phyloP scores from a whole-genome alignment of 768 basidiomycete species.

The Clitopilus passeckerianus region DNA sequence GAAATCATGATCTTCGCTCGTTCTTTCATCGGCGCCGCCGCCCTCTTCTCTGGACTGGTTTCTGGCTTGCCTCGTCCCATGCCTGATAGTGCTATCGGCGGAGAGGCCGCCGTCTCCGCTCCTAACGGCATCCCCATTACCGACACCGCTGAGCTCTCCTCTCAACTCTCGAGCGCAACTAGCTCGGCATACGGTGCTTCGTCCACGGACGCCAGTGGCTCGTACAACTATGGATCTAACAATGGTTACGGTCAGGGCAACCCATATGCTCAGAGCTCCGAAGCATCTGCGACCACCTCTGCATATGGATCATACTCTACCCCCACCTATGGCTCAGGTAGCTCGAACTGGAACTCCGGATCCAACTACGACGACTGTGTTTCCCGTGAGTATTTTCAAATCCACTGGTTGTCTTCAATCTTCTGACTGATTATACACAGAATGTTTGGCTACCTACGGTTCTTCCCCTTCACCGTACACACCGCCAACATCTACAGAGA shows the following conservation, averaged over 20 bases:
- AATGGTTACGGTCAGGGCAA: conserved; percentile 7
- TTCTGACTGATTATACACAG: conserved; percentile 23
- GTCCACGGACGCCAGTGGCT: conserved; percentile 9
- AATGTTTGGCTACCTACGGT: conserved; percentile 65
- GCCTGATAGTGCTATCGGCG: conserved; percentile 26
- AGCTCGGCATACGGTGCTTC: neutral
- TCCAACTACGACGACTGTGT: conserved; percentile 65
- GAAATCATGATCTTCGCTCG: conserved; percentile 57
- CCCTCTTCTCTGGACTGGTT: conserved; percentile 46
- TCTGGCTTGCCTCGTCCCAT: conserved; percentile 40
- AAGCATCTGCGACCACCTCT: conserved; percentile 16
- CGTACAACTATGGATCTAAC: conserved; percentile 16
- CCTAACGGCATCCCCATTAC: conserved; percentile 41
- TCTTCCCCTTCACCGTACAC: conserved; percentile 25
- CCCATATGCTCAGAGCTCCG: conserved; percentile 1
- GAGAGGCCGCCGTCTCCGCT: conserved; percentile 38
- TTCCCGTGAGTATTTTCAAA: conserved; percentile 44
- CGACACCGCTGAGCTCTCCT: conserved; percentile 27
- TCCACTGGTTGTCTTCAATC: neutral
- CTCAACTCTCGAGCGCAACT: conserved; percentile 21
- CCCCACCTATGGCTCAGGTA: conserved; percentile 61
- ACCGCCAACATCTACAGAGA: conserved; percentile 27
- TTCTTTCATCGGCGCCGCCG: conserved; percentile 48
- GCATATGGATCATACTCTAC: conserved; percentile 27
- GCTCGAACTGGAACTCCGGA: conserved; percentile 44